Base-by-base conservation (phyloP, 75 land plant species). In the Selaginella moellendorffii region DNA sequence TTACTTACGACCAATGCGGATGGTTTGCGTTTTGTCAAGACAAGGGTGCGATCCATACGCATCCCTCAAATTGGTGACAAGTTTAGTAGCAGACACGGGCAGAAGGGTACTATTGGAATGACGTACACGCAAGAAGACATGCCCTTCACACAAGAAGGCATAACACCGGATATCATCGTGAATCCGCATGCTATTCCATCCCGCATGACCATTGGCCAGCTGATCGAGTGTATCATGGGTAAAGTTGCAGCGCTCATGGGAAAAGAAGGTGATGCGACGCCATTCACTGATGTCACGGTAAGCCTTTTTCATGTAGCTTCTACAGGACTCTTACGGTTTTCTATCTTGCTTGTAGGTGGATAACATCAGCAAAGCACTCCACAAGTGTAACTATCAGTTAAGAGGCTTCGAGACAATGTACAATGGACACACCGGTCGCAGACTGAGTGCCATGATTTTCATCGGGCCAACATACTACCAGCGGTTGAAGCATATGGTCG, bases 181-280 rank as follows among this genome's bases (percentile, higher is more conserved):
- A 95, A 95, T 60, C 99, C 99, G 42, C 99, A 95, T 82, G 99
- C 99, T 71, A 95, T 95, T 72, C 99, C 99, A 23, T 95, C 99
- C 67, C 97, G 99, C 2, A 95, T 95, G 99, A 89, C 99, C 24
- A 95, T 95, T 69, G 99, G 99, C 29, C 99, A 95, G 68, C 96
- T 95, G 53, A 95, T 95, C 69, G 99, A 95, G 79, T 95, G 99
- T 69, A 84, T 95, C 79, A 95, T 95, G 99, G 99, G 99, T 52
- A 95, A 95, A 62, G 99, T 95, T 63, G 99, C 99, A 24, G 99
- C 99, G 52, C 96, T 88, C 54, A 83, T 95, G 87, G 99, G 99
- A 20, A 95, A 95, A 72, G 99, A 95, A 70, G 99, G 99, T 65
- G 99, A 95, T 75, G 99, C 99, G 8, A 95, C 99, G 30, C 99